These are phyloP conservation scores for Lecanicillium sp. DNA, from an alignment of 2,329 filamentous ascomycete genomes.

Conservation along the genomic window DNA sequence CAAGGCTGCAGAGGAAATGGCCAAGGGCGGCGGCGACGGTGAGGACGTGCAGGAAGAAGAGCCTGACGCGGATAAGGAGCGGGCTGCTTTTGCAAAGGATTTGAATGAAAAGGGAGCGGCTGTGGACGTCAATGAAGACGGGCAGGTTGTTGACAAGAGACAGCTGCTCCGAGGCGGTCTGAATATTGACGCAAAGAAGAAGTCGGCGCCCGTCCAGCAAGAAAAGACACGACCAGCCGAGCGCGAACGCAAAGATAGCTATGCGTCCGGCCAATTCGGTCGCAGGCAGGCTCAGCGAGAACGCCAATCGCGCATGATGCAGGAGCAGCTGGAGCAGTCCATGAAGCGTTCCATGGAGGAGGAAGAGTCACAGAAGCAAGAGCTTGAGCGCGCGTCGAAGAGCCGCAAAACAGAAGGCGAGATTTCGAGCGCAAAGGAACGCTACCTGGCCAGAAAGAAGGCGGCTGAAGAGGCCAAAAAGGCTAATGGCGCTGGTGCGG, in stretches of 20 bases:
- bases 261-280: slow-evolving; percentile 30
- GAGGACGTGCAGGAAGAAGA: slow-evolving; percentile 16
- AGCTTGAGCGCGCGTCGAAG: slow-evolving; percentile 59
- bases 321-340: slow-evolving; percentile 64
- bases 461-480: slow-evolving; percentile 64
- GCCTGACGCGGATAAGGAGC: slow-evolving; percentile 39
- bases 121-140: slow-evolving; percentile 71
- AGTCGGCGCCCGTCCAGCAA: slow-evolving; percentile 27
- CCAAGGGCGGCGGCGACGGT: slow-evolving; percentile 26
- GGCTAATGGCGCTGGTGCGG: slow-evolving; percentile 25
- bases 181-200: slow-evolving; percentile 61
- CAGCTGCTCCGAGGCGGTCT: slow-evolving; percentile 68
- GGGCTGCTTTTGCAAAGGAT: slow-evolving; percentile 57
- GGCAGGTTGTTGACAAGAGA: slow-evolving; percentile 76
- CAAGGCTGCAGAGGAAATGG: slow-evolving; percentile 53
- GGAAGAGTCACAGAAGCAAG: slow-evolving; percentile 53
- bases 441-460: slow-evolving; percentile 69
- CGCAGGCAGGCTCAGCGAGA: slow-evolving; percentile 62
- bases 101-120: slow-evolving; percentile 53
- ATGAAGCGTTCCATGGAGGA: slow-evolving; percentile 66
- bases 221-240: slow-evolving; percentile 18
- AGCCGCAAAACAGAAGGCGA: slow-evolving; percentile 70
- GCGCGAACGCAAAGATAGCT: slow-evolving; percentile 25
- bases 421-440: slow-evolving; percentile 68
- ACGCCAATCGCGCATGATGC: slow-evolving; percentile 70